Evolutionary conservation across 805 yeast species (phyloP).

Genomic region (Yarrowia bubula): DNA sequence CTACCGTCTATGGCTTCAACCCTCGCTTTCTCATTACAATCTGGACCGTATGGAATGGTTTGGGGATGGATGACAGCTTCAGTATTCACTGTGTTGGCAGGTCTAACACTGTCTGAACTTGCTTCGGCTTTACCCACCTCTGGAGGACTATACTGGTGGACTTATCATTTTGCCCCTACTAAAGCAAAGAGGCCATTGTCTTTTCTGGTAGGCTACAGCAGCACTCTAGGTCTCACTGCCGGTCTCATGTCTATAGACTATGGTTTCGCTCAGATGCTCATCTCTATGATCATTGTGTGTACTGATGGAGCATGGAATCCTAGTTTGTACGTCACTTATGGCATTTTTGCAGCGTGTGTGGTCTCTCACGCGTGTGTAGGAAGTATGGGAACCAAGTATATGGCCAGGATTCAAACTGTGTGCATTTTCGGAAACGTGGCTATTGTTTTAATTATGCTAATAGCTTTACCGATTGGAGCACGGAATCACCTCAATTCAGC

Average conservation of each 20-base stretch:
- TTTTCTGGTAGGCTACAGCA: slow-evolving; percentile 64
- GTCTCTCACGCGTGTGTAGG: slow-evolving; percentile 53
- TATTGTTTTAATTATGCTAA: slow-evolving; percentile 49
- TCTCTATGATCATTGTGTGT: slow-evolving; percentile 41
- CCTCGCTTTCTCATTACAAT: slow-evolving; percentile 52
- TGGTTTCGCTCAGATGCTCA: slow-evolving; percentile 63
- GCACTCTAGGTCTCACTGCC: slow-evolving; percentile 62
- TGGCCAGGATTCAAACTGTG: slow-evolving; percentile 58
- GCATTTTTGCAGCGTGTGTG: slow-evolving; percentile 63
- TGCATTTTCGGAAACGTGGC: slow-evolving; percentile 55
- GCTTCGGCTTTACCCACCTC: slow-evolving; percentile 72
- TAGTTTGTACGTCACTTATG: slow-evolving; percentile 56
- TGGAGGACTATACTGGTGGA: slow-evolving; percentile 72
- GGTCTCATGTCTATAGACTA: slow-evolving; percentile 67
- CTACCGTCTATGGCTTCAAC: slow-evolving; percentile 58
- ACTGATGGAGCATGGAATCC: slow-evolving; percentile 56
- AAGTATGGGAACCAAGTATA: slow-evolving; percentile 53
- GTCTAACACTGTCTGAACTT: slow-evolving; percentile 61
- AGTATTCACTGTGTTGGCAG: slow-evolving; percentile 54
- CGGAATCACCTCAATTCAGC: slow-evolving; percentile 47
- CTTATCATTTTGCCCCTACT: slow-evolving; percentile 63
- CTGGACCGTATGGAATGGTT: slow-evolving; percentile 63
- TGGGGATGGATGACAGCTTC: slow-evolving; percentile 74
- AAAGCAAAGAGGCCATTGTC: slow-evolving; percentile 51
- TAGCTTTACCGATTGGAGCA: slow-evolving; percentile 32